Conservation (phyloP, 129 eudicot genomes). For the Rutidosis leptorrhynchoides region DNA sequence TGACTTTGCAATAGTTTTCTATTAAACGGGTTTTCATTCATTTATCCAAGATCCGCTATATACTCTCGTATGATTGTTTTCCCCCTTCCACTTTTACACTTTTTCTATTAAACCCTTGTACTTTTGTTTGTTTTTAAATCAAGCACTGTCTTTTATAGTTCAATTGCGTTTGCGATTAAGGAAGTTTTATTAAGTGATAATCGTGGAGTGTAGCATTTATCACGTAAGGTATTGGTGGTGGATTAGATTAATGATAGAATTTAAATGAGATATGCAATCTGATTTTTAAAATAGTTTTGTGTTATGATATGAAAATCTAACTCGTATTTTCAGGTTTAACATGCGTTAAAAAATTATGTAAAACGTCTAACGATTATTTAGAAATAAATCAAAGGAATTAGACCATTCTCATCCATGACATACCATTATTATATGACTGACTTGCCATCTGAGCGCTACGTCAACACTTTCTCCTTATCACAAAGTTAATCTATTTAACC, state of each 20-base stretch:
- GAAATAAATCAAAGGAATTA: background rate
- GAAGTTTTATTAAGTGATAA: too few species aligned
- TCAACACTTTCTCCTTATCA: too few species aligned
- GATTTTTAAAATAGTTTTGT: background rate
- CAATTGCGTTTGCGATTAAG: too few species aligned
- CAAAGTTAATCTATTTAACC: too few species aligned
- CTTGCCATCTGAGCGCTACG: too few species aligned
- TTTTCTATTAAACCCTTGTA: background rate
- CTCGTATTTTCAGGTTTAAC: background rate
- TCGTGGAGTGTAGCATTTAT: too few species aligned
- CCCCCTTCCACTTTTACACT: background rate
- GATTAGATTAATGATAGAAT: too few species aligned
- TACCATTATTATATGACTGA: background rate
- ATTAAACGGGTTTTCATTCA: conserved; percentile 7
- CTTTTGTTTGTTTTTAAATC: background rate
- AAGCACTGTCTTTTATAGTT: background rate
- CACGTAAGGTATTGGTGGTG: too few species aligned
- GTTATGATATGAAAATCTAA: background rate
- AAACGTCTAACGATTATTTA: background rate
- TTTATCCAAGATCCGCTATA: conserved; percentile 29
- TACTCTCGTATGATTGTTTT: conserved; percentile 16
- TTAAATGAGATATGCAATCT: background rate
- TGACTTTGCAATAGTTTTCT: conserved; percentile 28
- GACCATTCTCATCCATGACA: background rate
- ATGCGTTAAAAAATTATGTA: background rate